Base-by-base conservation (phyloP, 164 flowering plant genomes). In the Warburgia ugandensis region DNA sequence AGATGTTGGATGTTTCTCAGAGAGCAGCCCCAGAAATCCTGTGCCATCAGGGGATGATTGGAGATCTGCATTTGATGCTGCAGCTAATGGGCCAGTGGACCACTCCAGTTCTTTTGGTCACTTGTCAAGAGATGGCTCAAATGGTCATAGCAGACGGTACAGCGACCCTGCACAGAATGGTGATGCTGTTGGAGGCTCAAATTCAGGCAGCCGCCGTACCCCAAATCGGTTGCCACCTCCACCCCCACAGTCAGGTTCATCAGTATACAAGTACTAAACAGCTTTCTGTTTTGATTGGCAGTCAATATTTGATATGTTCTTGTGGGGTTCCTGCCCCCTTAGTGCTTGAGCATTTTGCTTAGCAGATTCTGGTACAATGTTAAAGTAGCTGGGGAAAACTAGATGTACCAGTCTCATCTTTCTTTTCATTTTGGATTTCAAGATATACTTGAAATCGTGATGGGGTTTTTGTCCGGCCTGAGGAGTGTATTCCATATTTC, bases 1-100 rank as follows among this genome's bases (percentile, higher is more conserved):
- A 32, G 13, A 19, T 11, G 14, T n/a, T 10, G 16, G 55, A 2
- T 52, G 14, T 46, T 30, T 37, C 26, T 60, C 87, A 84, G 97
- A 83, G 60, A 83, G 75, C 64, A 84, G 97, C 71, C 91, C 97
- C 26, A 73, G 80, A 66, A 50, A 73, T 13, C 25, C 53, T 29
- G 77, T 66, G n/a, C 20, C 77, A 3, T 56, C 83, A 31, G 86
- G 83, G n/a, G 95, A 84, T 52, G 97, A 89, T 39, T 89, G 97
- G 97, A 78, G 84, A 60, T 65, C 83, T 38, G 97, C 97, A 55
- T 89, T 89, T 59, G 87, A 89, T 65, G 79, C 90, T 29, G 95
- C 97, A 30, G 92, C 94, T 29, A 85, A 80, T 70, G 95, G 89
- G 20, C 70, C 64, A 2, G 21, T 56, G n/a, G 83, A 75, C 35